Evolutionary conservation across 345 rosid species (phyloP), one percentile per base, ranked within the genome.

Genomic region (Mangifera indica): DNA sequence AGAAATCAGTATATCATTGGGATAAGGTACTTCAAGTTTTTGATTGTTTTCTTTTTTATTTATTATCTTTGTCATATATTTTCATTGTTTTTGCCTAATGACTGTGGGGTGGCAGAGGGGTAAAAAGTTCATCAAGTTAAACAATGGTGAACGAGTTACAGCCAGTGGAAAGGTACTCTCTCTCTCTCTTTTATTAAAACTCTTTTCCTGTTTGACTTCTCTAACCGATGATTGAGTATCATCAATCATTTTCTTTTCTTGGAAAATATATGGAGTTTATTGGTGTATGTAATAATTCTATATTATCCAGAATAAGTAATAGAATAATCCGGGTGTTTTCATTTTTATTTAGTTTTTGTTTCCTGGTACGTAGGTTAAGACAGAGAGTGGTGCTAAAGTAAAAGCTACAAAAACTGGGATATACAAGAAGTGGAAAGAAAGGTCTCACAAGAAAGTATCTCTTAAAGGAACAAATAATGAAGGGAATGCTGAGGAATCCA

Each of bases 81-180:
- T 53, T 62, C 37, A 15, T 12, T 9, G 13, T 24, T 51, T 11
- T 15, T 70, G 34, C 40, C 25, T 26, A n/a, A n/a, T 60, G 58
- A 46, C 15, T 74, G 34, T 75, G 58, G 81, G 73, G 60, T 84
- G 65, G 74, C 96, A 92, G 99, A 95, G 91, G 81, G 62, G 96
- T 86, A 95, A 95, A 83, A 95, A 92, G 82, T 92, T 87, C 77
- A 62, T 95, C 86, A 95, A 95, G 83, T 79, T 92, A 83, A 95
- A 95, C 81, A 91, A 92, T 73, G 96, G 98, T 71, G 99, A 95
- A 54, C 92, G 91, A 32, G 97, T 92, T 74, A 89, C 99, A 44
- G 99, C 99, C 58, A 95, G 97, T 77, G 99, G 98, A 75, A 92
- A 95, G 98, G 98, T 95, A 89, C 52, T 66, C 53, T 49, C 6